phyloP scores from a whole-genome alignment of 805 yeast genomes.

The Maudiozyma bulderi region DNA sequence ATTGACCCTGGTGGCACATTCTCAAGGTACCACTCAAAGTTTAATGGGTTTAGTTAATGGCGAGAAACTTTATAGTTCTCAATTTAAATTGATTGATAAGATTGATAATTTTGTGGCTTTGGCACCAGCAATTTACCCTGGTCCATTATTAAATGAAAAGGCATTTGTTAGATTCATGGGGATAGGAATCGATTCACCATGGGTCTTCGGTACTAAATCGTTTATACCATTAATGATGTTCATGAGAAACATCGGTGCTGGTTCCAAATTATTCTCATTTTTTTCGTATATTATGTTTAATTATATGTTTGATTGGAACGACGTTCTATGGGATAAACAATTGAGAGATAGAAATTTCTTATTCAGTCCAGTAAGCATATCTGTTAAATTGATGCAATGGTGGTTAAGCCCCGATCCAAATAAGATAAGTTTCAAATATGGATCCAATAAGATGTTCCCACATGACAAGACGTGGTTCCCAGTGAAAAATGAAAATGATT shows the following conservation, averaged over 20 bases:
- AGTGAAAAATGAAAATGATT: conserved; percentile 2
- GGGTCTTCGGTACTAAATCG: conserved; percentile 65
- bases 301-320: conserved; percentile 82
- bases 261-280: conserved; percentile 45
- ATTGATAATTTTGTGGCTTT: conserved; percentile 64
- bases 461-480: conserved; percentile 48
- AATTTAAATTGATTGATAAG: conserved; percentile 38
- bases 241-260: conserved; percentile 42
- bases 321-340: conserved; percentile 58
- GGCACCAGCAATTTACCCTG: conserved; percentile 91
- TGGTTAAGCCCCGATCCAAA: conserved; percentile 53
- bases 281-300: conserved; percentile 77
- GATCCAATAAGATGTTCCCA: conserved; percentile 38
- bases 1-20: conserved; percentile 67
- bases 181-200: conserved; percentile 36
- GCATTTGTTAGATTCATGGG: conserved; percentile 54
- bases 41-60: conserved; percentile 56
- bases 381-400: conserved; percentile 81
- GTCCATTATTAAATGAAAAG: conserved; percentile 56
- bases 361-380: conserved; percentile 77
- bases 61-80: conserved; percentile 16
- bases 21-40: conserved; percentile 89
- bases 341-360: conserved; percentile 67
- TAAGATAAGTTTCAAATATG: conserved; percentile 35
- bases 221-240: conserved; percentile 69